Conservation (phyloP, 257 asterid species). For the Parsonsia alboflavescens region DNA sequence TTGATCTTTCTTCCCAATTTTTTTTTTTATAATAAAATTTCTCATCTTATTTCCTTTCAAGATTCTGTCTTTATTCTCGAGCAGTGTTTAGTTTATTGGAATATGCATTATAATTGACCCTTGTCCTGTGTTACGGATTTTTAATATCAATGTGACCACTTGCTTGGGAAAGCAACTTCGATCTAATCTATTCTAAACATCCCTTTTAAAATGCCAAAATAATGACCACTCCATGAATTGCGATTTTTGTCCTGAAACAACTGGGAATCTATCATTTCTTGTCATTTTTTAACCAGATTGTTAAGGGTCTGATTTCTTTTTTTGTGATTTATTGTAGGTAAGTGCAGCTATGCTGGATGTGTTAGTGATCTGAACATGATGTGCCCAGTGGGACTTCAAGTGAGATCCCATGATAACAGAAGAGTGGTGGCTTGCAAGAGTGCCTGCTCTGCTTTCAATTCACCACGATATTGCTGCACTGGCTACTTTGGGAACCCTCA, state of each 20-base stretch:
- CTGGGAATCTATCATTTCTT: too few relatives aligned
- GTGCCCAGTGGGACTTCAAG: slow-evolving; percentile 98
- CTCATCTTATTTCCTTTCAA: background rate
- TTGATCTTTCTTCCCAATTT: background rate
- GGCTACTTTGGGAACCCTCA: slow-evolving; percentile 78
- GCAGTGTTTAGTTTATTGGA: background rate
- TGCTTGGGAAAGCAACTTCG: background rate
- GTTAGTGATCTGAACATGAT: slow-evolving; percentile 79
- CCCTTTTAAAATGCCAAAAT: too few relatives aligned
- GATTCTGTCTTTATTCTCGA: background rate
- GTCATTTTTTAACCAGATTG: too few relatives aligned
- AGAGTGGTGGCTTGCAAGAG: slow-evolving; percentile 87
- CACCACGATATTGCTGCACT: slow-evolving; percentile 90
- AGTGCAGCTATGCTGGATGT: slow-evolving; percentile 85
- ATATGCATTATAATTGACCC: background rate
- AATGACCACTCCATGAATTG: too few relatives aligned
- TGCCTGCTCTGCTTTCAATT: slow-evolving; percentile 84
- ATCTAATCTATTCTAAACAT: background rate
- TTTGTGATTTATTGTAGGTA: slow-evolving; percentile 36
- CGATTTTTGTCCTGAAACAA: too few relatives aligned
- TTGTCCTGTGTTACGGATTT: background rate
- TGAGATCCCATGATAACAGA: slow-evolving; percentile 66
- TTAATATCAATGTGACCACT: background rate
- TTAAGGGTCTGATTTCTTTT: too few relatives aligned
- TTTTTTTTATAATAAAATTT: background rate